Evolutionary conservation across 2,329 filamentous ascomycete genomes (phyloP).

Genomic region (Massarina eburnea): DNA sequence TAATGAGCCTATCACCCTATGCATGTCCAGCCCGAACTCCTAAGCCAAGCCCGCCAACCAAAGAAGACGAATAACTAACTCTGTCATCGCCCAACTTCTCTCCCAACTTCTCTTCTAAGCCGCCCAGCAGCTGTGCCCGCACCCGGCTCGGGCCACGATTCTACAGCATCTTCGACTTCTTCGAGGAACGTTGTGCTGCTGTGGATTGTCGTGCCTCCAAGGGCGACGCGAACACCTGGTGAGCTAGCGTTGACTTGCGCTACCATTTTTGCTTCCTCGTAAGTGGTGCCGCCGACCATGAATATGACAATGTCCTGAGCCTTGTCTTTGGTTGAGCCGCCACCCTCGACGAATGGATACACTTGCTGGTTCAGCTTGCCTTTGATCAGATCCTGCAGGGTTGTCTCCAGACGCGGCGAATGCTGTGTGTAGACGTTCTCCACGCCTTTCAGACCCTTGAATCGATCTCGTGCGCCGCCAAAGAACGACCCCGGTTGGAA

Average conservation of each 20-base stretch:
- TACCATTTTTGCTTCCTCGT: constrained; percentile 95
- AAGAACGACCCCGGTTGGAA: constrained; percentile 90
- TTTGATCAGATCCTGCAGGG: constrained; percentile 90
- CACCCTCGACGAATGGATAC: constrained; percentile 91
- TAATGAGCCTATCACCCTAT: constrained; percentile 1
- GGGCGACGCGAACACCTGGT: constrained; percentile 83
- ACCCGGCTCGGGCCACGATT: constrained; percentile 73
- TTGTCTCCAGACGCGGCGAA: constrained; percentile 82
- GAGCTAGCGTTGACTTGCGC: constrained; percentile 92
- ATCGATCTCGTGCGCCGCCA: constrained; percentile 79
- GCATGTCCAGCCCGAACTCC: constrained; percentile 7
- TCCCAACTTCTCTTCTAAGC: constrained; percentile 62
- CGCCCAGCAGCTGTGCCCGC: constrained; percentile 59
- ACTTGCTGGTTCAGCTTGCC: constrained; percentile 82
- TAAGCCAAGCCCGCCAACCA: background rate
- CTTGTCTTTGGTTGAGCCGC: constrained; percentile 85
- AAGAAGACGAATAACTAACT: background rate
- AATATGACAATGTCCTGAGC: constrained; percentile 96
- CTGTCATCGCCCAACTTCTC: constrained; percentile 20
- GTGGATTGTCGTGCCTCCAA: constrained; percentile 85
- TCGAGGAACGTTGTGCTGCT: constrained; percentile 79
- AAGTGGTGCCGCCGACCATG: constrained; percentile 89
- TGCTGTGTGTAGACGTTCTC: constrained; percentile 99
- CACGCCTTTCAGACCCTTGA: constrained; percentile 94
- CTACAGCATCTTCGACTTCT: constrained; percentile 86